These are phyloP conservation scores for Kitagawia praeruptora DNA, from an alignment of 129 eudicot species.

Conservation along the genomic window DNA sequence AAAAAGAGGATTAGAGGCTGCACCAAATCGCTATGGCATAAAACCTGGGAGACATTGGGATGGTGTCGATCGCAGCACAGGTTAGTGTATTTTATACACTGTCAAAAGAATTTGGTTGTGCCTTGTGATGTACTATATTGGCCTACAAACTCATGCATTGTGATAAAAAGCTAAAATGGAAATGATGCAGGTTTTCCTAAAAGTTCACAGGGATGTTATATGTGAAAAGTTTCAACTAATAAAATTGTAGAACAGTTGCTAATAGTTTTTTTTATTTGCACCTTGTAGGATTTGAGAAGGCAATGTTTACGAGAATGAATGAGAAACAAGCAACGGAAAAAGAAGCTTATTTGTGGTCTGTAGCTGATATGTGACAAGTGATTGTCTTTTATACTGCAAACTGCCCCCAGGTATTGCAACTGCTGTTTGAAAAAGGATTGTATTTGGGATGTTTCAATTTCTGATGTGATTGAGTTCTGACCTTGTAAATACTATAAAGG, in stretches of 20 bases:
- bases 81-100: slow-evolving; percentile 41
- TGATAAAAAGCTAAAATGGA: background rate
- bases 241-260: background rate
- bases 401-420: background rate
- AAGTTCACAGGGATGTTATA: background rate
- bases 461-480: background rate
- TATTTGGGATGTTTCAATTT: background rate
- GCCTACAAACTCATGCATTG: background rate
- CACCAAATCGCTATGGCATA: slow-evolving; percentile 82
- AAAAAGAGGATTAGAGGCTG: slow-evolving; percentile 69
- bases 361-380: slow-evolving; percentile 66
- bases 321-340: slow-evolving; percentile 71
- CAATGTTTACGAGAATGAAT: slow-evolving; percentile 57
- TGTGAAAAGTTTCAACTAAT: background rate
- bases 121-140: background rate
- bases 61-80: slow-evolving; percentile 91
- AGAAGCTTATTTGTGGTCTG: slow-evolving; percentile 92
- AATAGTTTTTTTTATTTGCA: background rate
- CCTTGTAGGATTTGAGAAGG: slow-evolving; percentile 72
- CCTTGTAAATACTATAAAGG: background rate
- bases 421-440: background rate
- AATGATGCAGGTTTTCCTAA: background rate
- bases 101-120: background rate
- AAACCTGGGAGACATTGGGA: slow-evolving; percentile 98
- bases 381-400: background rate